Base-by-base conservation (phyloP, 2,329 filamentous ascomycete species). In the Epichloe typhina region DNA sequence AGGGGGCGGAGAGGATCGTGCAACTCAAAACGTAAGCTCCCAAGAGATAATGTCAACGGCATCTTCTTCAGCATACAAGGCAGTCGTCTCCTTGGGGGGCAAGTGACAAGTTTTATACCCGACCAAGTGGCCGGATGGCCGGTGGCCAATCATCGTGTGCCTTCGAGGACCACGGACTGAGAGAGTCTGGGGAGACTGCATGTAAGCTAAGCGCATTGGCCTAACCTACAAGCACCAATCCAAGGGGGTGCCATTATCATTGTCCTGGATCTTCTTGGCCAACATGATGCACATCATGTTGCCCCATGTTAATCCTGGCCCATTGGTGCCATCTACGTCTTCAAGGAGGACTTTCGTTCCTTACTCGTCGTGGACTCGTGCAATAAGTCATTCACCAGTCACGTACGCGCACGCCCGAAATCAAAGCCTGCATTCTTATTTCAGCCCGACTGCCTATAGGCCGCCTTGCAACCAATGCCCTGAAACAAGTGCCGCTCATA, bases 201-300 rank as follows among this genome's bases (percentile, higher is more conserved):
- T 52, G 50, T 49, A 49, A 52, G 37, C 36, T 49, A 52, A 52
- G 37, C 36, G 40, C 9, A 52, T 52, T 52, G 41, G 50, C 41
- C 50, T 46, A 46, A 36, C 13, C 50, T 49, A 46, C 41, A n/a
- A 40, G 47, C 17, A 15, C 9, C 15, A 13, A 39, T 23, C 42
- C 26, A 42, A 23, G 46, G 50, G 50, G 50, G 50, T 52, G 50
- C 38, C 50, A 9, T 52, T 49, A 52, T 52, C 50, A 49, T 33
- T 3, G 15, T 35, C 21, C 42, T 33, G 19, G 11, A 44, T 35
- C 39, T 23, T 19, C 9, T 46, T 33, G 33, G 44, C 33, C 17
- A 46, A n/a, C 33, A 36, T 21, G 33, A 19, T 35, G 23, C 37
- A 35, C 44, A n/a, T n/a, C 3, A 23, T 15, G 12, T 13, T 13